phyloP scores from a whole-genome alignment of 768 basidiomycete genomes.

The Tricholoma bakamatsutake region DNA sequence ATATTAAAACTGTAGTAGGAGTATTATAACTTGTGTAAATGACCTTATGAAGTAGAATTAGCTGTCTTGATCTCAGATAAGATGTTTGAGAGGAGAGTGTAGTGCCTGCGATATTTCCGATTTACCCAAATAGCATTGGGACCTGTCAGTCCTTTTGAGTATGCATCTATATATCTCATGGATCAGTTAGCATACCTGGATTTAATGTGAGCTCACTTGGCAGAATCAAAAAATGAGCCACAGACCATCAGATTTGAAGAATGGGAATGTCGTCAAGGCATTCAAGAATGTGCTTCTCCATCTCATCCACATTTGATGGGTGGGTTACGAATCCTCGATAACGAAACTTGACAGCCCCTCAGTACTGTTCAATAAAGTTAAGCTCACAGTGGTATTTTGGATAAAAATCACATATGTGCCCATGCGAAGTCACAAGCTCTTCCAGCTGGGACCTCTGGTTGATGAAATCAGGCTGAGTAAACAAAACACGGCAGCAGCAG shows the following conservation, averaged over 20 bases:
- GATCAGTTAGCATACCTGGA: background rate
- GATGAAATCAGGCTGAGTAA: background rate
- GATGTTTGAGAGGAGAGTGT: background rate
- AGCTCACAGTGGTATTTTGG: slow-evolving; percentile 28
- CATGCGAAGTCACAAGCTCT: slow-evolving; percentile 14
- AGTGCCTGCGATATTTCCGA: background rate
- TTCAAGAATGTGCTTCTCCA: slow-evolving; percentile 21
- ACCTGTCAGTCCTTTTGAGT: background rate
- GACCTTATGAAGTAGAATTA: background rate
- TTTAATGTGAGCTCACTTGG: background rate
- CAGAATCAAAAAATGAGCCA: background rate
- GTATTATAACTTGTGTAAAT: background rate
- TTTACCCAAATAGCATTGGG: background rate
- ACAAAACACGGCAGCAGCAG: slow-evolving; percentile 13
- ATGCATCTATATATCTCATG: background rate
- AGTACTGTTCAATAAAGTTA: slow-evolving; percentile 10
- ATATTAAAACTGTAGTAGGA: no score
- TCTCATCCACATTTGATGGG: slow-evolving; percentile 18
- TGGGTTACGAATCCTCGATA: slow-evolving; percentile 19
- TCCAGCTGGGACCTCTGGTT: slow-evolving; percentile 12
- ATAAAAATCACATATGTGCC: slow-evolving; percentile 28
- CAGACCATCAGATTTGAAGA: slow-evolving; percentile 15
- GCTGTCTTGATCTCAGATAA: background rate
- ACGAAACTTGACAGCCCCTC: slow-evolving; percentile 28
- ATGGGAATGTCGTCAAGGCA: slow-evolving; percentile 23